Evolutionary conservation across 495 filamentous ascomycete genomes (phyloP), one percentile per base, ranked within the genome.

Genomic region (Thermothielavioides terrestris): DNA sequence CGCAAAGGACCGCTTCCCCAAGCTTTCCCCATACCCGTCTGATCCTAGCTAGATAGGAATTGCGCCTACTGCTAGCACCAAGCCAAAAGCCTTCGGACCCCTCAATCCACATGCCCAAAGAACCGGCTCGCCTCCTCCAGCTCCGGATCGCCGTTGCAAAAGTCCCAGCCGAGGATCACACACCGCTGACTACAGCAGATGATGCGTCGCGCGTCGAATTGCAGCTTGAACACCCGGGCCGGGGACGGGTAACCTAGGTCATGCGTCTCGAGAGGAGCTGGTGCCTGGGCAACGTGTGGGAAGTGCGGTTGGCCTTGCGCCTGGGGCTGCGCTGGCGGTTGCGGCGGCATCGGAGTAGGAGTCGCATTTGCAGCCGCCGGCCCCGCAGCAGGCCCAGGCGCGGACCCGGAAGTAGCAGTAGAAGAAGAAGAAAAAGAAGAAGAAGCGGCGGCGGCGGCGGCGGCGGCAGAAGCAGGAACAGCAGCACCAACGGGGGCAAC

Each of bases 81-180:
- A n/a, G n/a, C 27, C 30, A 10, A 14, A 26, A 7, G 17, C n/a
- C 8, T 4, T 7, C 50, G 25, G 8, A 41, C 20, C 3, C 18
- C 21, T 47, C 61, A 78, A 43, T 76, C 72, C n/a, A 78, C 64
- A 6, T 69, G 66, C 5, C 60, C 72, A 56, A 95, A 96, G 62
- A 94, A 95, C 31, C 77, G 80, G 45, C 80, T 80, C 2, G 86
- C 87, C 60, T 86, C 83, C 46, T 89, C 80, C 38, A 98, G 81
- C 53, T 89, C 81, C 57, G 79, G 69, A 45, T 98, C 92, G n/a
- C 79, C 85, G 56, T 85, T 85, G 42, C 89, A 91, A 75, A 95
- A 98, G 69, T 98, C 92, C 92, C 92, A 98, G 4, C 90, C 92
- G 3, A 97, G 88, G 52, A 98, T 97, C 42, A 83, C 81, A 26